phyloP scores from a whole-genome alignment of 1,284 basidiomycete species.

The Melanopsichium pennsylvanicum region DNA sequence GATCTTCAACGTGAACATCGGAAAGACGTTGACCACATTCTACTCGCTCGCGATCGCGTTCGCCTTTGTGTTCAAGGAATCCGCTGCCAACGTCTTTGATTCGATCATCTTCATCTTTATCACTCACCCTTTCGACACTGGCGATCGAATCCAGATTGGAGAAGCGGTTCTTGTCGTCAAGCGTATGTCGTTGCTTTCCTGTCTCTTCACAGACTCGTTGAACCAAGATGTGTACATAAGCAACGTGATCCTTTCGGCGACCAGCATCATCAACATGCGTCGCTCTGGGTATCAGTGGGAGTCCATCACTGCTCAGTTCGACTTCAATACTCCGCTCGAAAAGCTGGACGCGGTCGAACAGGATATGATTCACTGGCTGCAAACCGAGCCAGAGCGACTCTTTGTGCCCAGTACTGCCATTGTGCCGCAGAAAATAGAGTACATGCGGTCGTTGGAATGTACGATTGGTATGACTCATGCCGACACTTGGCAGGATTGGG shows the following conservation, averaged over 20 bases:
- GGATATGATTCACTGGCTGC: conserved; percentile 63
- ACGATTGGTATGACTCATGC: conserved; percentile 63
- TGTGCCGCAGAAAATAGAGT: conserved; percentile 56
- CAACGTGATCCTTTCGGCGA: conserved; percentile 53
- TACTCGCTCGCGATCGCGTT: conserved; percentile 63
- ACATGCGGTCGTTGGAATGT: conserved; percentile 58
- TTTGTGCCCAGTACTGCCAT: conserved; percentile 60
- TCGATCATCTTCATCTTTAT: conserved; percentile 64
- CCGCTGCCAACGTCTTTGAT: conserved; percentile 61
- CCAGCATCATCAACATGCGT: conserved; percentile 59
- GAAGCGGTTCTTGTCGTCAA: conserved; percentile 55
- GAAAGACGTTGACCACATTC: conserved; percentile 59
- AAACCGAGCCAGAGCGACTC: conserved; percentile 61
- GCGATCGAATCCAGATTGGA: conserved; percentile 55
- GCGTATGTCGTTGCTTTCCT: conserved; percentile 60
- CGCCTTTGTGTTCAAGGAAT: conserved; percentile 63
- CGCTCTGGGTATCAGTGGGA: conserved; percentile 63
- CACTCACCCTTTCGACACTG: conserved; percentile 63
- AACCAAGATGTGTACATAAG: conserved; percentile 59
- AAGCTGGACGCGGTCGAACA: conserved; percentile 60
- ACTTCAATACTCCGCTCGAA: conserved; percentile 58
- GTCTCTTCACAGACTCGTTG: conserved; percentile 54
- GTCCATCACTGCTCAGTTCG: conserved; percentile 53
- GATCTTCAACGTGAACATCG: conserved; percentile 62
- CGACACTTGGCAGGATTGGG: conserved; percentile 64